These are phyloP conservation scores for Beauveria sp. DNA, from an alignment of 2,329 filamentous ascomycete species.

Conservation along the genomic window DNA sequence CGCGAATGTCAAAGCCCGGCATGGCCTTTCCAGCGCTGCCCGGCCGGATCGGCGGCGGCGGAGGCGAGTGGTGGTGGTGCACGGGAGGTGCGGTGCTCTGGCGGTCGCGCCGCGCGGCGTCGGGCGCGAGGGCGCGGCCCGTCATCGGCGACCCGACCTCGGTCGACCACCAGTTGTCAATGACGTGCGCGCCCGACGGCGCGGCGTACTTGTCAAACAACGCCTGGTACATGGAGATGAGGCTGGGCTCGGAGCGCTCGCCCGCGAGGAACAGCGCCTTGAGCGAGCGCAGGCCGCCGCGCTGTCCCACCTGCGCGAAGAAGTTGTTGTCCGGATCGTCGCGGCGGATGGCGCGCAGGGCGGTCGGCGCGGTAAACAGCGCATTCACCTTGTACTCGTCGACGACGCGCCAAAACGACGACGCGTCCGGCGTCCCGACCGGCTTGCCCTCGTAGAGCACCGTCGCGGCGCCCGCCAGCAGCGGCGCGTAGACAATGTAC, in stretches of 20 bases:
- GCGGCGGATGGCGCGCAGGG: slow-evolving; percentile 76
- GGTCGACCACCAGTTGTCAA: slow-evolving; percentile 55
- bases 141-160: slow-evolving; percentile 53
- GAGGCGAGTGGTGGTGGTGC: slow-evolving; percentile 9
- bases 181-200: slow-evolving; percentile 41
- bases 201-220: slow-evolving; percentile 62
- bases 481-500: slow-evolving; percentile 83
- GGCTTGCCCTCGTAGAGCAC: slow-evolving; percentile 93
- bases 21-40: slow-evolving; percentile 86
- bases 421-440: slow-evolving; percentile 78
- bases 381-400: slow-evolving; percentile 79
- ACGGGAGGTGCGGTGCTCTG: too few species aligned
- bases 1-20: slow-evolving; percentile 81
- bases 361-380: slow-evolving; percentile 81
- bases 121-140: slow-evolving; percentile 46
- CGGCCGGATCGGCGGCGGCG: slow-evolving; percentile 56
- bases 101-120: slow-evolving; percentile 38
- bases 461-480: slow-evolving; percentile 77
- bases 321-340: slow-evolving; percentile 70
- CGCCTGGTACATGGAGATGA: slow-evolving; percentile 72
- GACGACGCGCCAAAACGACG: slow-evolving; percentile 80
- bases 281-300: slow-evolving; percentile 64
- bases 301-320: slow-evolving; percentile 55
- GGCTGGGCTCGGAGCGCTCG: slow-evolving; percentile 76
- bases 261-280: slow-evolving; percentile 78